Evolutionary conservation across 1,284 basidiomycete species (phyloP).

Genomic region (Cerioporus squamosus): DNA sequence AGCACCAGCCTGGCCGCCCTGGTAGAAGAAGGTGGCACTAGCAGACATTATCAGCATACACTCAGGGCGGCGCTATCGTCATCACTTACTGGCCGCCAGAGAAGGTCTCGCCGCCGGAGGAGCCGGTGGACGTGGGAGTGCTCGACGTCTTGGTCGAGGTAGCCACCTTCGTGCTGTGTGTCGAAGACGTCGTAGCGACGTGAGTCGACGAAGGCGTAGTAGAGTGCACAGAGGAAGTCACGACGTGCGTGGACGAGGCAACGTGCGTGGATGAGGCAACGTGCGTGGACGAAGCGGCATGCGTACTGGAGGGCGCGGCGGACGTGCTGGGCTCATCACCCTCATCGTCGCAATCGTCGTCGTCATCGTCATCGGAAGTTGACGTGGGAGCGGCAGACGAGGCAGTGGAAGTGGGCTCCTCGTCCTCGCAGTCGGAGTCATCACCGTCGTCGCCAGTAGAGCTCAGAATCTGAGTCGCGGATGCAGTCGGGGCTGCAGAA

Average conservation of each 20-base stretch:
- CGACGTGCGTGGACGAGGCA: conserved; percentile 9
- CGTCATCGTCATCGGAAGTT: conserved; percentile 15
- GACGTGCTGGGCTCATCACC: conserved; percentile 17
- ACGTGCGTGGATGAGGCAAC: conserved; percentile 13
- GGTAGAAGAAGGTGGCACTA: conserved; percentile 46
- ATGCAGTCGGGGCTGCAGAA: conserved; percentile 30
- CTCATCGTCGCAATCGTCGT: conserved; percentile 17
- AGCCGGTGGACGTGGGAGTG: conserved; percentile 23
- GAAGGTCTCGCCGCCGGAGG: conserved; percentile 21
- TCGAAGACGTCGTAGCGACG: conserved; percentile 3
- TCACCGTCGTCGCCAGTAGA: conserved; percentile 22
- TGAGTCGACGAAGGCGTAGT: conserved; percentile 9
- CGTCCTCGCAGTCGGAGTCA: conserved; percentile 37
- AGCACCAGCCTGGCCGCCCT: conserved; percentile 71
- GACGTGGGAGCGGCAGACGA: conserved; percentile 21
- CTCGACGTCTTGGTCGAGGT: conserved; percentile 24
- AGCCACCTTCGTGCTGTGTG: conserved; percentile 20
- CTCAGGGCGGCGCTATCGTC: not conserved
- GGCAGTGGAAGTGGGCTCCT: conserved; percentile 19
- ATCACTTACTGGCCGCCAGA: conserved; percentile 52
- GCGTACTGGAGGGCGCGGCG: conserved; percentile 14
- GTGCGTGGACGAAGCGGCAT: conserved; percentile 8
- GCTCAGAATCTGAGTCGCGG: conserved; percentile 25
- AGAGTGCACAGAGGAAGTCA: conserved; percentile 10
- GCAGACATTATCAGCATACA: conserved; percentile 3